phyloP scores from a whole-genome alignment of 2,329 filamentous ascomycete species.

The Beauveria caledonica region DNA sequence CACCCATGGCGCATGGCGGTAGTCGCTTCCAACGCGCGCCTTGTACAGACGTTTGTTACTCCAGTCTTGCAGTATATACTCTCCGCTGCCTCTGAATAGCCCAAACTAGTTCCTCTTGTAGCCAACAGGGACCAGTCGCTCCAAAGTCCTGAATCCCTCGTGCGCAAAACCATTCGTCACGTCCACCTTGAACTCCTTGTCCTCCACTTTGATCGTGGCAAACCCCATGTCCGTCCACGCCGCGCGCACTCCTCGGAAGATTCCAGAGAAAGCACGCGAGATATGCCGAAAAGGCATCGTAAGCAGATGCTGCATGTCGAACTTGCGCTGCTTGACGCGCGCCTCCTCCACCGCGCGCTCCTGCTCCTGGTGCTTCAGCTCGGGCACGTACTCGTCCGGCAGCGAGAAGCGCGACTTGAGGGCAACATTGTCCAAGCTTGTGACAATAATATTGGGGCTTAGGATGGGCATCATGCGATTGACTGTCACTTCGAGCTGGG shows the following conservation, averaged over 20 bases:
- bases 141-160: conserved; percentile 50
- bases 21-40: not conserved
- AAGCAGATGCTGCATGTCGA: conserved; percentile 47
- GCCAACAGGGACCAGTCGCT: conserved; percentile 39
- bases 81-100: not conserved
- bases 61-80: not conserved
- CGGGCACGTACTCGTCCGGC: conserved; percentile 29
- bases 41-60: not conserved
- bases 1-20: not conserved
- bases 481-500: conserved; percentile 45
- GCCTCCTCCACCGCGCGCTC: conserved; percentile 29
- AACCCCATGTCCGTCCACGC: conserved; percentile 51
- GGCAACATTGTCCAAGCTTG: conserved; percentile 25
- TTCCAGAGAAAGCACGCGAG: conserved; percentile 29
- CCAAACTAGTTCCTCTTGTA: not conserved
- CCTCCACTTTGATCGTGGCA: conserved; percentile 39
- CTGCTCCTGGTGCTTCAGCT: conserved; percentile 22
- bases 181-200: conserved; percentile 48
- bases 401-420: conserved; percentile 32
- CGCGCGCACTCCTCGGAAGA: conserved; percentile 39
- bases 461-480: conserved; percentile 43
- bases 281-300: conserved; percentile 49
- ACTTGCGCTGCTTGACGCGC: conserved; percentile 34
- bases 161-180: conserved; percentile 48
- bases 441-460: conserved; percentile 33